Conservation (phyloP, 306 rosid species). For the Rubus idaeus region DNA sequence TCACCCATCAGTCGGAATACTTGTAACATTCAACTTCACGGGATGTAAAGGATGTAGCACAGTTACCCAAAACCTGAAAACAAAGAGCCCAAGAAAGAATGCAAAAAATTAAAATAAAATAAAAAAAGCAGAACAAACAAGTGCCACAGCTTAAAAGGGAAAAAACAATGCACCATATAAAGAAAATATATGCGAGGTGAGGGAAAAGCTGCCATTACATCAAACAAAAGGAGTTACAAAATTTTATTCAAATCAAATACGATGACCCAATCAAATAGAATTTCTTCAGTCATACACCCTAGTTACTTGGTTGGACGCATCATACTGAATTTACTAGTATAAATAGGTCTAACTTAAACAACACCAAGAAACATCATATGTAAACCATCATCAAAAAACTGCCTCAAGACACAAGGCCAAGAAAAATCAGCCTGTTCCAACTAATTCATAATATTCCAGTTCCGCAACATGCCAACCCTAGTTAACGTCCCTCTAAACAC, state of each 20-base stretch:
- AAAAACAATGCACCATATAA: not conserved
- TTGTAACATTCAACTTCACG: conserved; percentile 58
- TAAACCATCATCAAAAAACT: too few species aligned
- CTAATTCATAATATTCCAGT: too few species aligned
- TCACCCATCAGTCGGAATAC: conserved; percentile 78
- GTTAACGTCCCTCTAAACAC: too few species aligned
- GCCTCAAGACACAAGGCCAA: too few species aligned
- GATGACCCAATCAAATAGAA: not conserved
- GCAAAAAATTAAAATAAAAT: conserved; percentile 3
- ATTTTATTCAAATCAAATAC: not conserved
- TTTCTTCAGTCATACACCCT: conserved; percentile 1
- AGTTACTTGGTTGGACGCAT: not conserved
- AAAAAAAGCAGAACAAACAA: conserved; percentile 6
- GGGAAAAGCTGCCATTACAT: not conserved
- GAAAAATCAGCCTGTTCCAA: too few species aligned
- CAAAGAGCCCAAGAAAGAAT: conserved; percentile 8
- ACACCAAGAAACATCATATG: too few species aligned
- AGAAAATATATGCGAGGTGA: not conserved
- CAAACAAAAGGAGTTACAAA: not conserved
- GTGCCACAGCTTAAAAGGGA: not conserved
- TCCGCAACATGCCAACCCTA: too few species aligned
- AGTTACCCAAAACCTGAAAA: conserved; percentile 75
- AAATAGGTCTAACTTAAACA: too few species aligned
- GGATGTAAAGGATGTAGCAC: conserved; percentile 67
- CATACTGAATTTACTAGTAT: not conserved